These are phyloP conservation scores for Bjerkandera adusta DNA, from an alignment of 1,284 basidiomycete genomes.

Conservation along the genomic window DNA sequence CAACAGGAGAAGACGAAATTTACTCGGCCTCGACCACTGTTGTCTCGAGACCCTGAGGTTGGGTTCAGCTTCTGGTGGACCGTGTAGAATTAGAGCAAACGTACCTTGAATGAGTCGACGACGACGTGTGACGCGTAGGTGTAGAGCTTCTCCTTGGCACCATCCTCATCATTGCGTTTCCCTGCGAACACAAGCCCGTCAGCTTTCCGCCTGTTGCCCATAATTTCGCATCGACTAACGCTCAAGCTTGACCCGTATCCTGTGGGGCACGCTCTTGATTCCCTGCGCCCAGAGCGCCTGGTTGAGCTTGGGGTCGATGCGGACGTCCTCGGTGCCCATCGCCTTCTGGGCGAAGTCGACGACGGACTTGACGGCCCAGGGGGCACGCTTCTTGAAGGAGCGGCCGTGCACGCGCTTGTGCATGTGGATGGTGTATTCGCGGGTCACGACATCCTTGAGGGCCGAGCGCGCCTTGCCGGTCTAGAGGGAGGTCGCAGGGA, in stretches of 20 bases:
- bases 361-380: slow-evolving; percentile 91
- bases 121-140: slow-evolving; percentile 85
- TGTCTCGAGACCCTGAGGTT: slow-evolving; percentile 75
- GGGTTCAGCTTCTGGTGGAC: not conserved
- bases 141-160: slow-evolving; percentile 96
- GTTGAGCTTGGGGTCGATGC: slow-evolving; percentile 92
- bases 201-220: not conserved
- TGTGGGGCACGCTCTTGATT: slow-evolving; percentile 88
- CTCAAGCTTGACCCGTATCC: slow-evolving; percentile 90
- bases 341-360: slow-evolving; percentile 86
- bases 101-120: slow-evolving; percentile 83
- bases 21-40: slow-evolving; percentile 77
- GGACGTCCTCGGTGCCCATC: slow-evolving; percentile 93
- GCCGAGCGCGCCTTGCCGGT: slow-evolving; percentile 88
- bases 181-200: slow-evolving; percentile 38
- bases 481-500: slow-evolving; percentile 34
- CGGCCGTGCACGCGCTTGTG: slow-evolving; percentile 92
- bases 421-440: slow-evolving; percentile 95
- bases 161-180: slow-evolving; percentile 93
- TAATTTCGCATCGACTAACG: slow-evolving; percentile 53
- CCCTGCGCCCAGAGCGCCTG: slow-evolving; percentile 89
- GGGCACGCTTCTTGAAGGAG: slow-evolving; percentile 93
- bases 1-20: slow-evolving; percentile 15
- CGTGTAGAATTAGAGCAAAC: slow-evolving; percentile 21
- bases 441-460: slow-evolving; percentile 93